Percentiles rank a stretch among this genome's conserved stretches.
phyloP scores from a whole-genome alignment of 495 filamentous ascomycete genomes.

The Penicillium crystallinum region DNA sequence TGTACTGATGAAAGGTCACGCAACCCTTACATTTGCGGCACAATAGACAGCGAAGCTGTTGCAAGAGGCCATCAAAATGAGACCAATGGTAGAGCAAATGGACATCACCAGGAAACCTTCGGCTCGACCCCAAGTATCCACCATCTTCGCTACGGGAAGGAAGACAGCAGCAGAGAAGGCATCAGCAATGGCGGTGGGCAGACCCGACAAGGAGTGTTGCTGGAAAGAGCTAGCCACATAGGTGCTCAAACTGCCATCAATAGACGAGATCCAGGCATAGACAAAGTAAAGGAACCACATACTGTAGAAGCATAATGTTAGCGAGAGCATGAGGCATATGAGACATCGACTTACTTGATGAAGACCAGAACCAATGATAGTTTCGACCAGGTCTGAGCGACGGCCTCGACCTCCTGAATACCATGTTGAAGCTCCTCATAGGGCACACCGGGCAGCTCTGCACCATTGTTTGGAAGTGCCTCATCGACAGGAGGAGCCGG shows the following conservation, averaged over 20 bases:
- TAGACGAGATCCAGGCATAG: constrained; percentile 26
- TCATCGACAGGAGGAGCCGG: background rate
- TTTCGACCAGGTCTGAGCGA: constrained; percentile 31
- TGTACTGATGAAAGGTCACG: no score
- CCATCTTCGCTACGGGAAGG: constrained; percentile 58
- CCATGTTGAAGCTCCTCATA: constrained; percentile 24
- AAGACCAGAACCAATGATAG: constrained; percentile 28
- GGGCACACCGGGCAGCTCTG: constrained; percentile 3
- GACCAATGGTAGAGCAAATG: constrained; percentile 30
- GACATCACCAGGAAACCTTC: constrained; percentile 46
- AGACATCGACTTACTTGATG: constrained; percentile 21
- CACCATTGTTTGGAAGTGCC: constrained; percentile 4
- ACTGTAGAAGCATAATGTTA: constrained; percentile 10
- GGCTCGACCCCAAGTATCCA: constrained; percentile 59
- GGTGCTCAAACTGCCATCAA: constrained; percentile 19
- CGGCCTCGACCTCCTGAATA: constrained; percentile 34
- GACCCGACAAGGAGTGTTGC: constrained; percentile 29
- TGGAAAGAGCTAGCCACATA: constrained; percentile 30
- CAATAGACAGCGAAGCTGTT: constrained; percentile 42
- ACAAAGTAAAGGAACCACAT: constrained; percentile 32
- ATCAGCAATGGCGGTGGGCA: constrained; percentile 26
- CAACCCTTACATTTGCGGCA: constrained; percentile 31
- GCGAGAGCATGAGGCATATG: background rate
- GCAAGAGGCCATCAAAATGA: constrained; percentile 47
- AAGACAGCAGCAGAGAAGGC: constrained; percentile 56